Conservation (phyloP, 108 stramenopile genomes). For the Nitzschia inconspicua region DNA sequence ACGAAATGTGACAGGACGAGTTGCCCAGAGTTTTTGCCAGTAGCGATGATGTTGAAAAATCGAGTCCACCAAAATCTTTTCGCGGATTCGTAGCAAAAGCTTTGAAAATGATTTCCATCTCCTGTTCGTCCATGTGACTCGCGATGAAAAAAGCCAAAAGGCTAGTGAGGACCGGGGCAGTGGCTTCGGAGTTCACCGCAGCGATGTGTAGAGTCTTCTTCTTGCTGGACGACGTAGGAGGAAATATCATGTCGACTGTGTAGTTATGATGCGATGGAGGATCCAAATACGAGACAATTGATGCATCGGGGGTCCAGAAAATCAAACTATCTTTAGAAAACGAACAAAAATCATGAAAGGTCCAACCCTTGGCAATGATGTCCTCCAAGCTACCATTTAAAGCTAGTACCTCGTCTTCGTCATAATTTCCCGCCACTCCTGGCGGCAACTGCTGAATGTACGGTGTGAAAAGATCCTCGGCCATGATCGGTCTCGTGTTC, state of each 20-base stretch:
- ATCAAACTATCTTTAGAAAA: conserved; percentile 1
- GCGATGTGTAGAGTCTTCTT: conserved; percentile 3
- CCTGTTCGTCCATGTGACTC: neutral
- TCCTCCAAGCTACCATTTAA: neutral
- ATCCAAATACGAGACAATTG: neutral
- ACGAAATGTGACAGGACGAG: neutral
- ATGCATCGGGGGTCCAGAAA: neutral
- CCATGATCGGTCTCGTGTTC: too few relatives aligned
- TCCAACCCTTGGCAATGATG: neutral
- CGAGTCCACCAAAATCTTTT: neutral
- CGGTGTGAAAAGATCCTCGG: neutral
- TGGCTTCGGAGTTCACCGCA: neutral
- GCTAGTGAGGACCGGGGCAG: neutral
- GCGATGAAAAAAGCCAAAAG: neutral
- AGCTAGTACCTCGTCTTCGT: conserved; percentile 2
- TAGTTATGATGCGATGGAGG: conserved; percentile 8
- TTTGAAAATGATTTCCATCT: conserved; percentile 2
- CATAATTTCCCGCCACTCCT: neutral
- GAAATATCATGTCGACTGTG: neutral
- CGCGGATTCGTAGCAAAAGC: conserved; percentile 10
- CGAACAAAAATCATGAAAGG: conserved; percentile 7
- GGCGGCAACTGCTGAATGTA: neutral
- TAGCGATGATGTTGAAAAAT: neutral
- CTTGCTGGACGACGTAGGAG: neutral
- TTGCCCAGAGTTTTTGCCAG: neutral